A percentile compares a stretch with the other conserved stretches of the same genome.
phyloP scores from a whole-genome alignment of 345 rosid genomes.

The Trapa bicornis region DNA sequence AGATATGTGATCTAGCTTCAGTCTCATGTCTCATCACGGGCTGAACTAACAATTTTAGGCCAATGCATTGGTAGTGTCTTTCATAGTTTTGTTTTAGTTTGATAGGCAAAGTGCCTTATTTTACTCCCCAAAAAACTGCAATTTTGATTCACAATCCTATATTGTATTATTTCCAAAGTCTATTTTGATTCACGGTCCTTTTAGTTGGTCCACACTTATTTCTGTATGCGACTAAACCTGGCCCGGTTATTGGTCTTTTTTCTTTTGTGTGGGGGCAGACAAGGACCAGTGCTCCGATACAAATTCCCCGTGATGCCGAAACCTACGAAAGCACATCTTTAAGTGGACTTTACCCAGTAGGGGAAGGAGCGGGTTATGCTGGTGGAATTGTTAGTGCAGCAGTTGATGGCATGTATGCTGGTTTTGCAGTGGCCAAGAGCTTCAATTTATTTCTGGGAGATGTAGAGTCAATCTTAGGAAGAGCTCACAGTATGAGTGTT shows the following conservation, averaged over 20 bases:
- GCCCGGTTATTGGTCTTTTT: background rate
- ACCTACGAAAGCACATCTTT: conserved; percentile 68
- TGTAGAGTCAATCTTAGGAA: conserved; percentile 57
- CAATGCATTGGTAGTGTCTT: background rate
- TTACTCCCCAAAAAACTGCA: background rate
- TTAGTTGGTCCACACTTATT: too few species aligned
- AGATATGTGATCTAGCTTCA: background rate
- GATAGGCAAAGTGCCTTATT: too few species aligned
- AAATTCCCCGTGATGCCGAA: conserved; percentile 52
- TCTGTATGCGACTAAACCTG: too few species aligned
- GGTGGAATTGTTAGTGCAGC: conserved; percentile 99
- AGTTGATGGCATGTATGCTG: conserved; percentile 85
- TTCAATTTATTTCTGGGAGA: conserved; percentile 40
- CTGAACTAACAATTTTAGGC: background rate
- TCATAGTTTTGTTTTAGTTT: too few species aligned
- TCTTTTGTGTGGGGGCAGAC: conserved; percentile 28
- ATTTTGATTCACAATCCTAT: background rate
- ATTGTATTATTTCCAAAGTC: background rate
- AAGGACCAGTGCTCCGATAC: conserved; percentile 82
- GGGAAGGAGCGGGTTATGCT: conserved; percentile 99
- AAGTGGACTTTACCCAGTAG: conserved; percentile 78
- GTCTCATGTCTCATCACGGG: background rate
- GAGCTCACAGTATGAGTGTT: conserved; percentile 45
- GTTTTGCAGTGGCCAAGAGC: conserved; percentile 70
- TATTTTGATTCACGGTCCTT: background rate